Base-by-base conservation (phyloP, 2,329 filamentous ascomycete species). In the Ascomycota sp. region DNA sequence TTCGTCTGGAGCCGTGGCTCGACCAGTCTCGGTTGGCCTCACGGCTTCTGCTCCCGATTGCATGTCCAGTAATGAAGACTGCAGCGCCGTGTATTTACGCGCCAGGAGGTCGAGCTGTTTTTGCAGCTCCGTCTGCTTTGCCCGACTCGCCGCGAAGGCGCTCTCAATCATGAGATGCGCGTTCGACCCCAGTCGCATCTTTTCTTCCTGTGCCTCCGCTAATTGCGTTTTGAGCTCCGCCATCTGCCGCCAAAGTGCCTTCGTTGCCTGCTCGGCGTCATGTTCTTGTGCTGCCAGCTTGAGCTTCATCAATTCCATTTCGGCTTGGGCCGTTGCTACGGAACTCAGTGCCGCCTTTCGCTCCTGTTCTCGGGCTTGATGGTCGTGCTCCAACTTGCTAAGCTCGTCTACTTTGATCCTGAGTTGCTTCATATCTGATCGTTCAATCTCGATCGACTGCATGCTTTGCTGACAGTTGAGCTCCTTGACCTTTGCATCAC, bases 401-500 rank as follows among this genome's bases (percentile, higher is more conserved):
- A 80, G 56, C 25, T 66, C 61, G 16, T 64, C 57, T 2, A 77
- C 62, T 41, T 78, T 67, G 1, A 55, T 55, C 37, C 64, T 65
- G 11, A 81, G 55, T 27, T 60, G 56, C 38, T 71, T 64, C 32
- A 77, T 54, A 42, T 79, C 71, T 33, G 64, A 61, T 3, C 68
- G 57, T 34, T 68, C 66, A 11, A 66, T 61, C 44, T 77, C 66
- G 27, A 74, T 62, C 9, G 69, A 65, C 43, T 73, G 64, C 41
- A 75, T 58, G 36, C 70, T 67, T 44, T 81, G 74, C 38, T 69
- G 63, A 36, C 66, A 62, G 35, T 62, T 62, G 26, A 76, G 52
- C 44, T 80, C 76, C 38, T 71, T 68, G 6, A 73, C 68, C 51
- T 89, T 79, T 1, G 67, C 69, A 26, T 71, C 67, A 28, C 75